Percentiles rank a stretch among this genome's conserved stretches.
Evolutionary conservation across 2,329 filamentous ascomycete species (phyloP).

Genomic region (Beauveria caledonica): DNA sequence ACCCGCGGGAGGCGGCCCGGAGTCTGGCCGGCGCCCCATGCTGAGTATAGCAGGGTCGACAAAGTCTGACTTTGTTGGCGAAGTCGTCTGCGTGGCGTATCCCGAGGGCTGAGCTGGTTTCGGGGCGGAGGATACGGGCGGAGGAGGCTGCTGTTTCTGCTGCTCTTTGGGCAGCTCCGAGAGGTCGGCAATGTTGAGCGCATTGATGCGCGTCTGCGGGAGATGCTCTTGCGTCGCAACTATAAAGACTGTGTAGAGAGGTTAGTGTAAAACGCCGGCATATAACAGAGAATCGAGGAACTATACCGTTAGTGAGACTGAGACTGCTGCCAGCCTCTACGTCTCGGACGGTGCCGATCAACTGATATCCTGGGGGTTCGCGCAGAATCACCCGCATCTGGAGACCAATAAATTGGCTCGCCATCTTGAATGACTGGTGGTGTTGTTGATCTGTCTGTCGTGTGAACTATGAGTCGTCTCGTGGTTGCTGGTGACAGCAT

Average conservation of each 20-base stretch:
- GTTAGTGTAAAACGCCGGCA: neutral
- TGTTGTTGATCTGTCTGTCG: neutral
- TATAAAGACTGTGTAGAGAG: slow-evolving; percentile 27
- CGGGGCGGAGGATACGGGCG: slow-evolving; percentile 19
- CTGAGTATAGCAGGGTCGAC: slow-evolving; percentile 80
- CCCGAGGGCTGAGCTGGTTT: slow-evolving; percentile 14
- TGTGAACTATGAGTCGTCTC: neutral
- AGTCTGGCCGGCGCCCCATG: slow-evolving; percentile 40
- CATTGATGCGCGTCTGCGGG: slow-evolving; percentile 36
- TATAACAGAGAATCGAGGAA: neutral
- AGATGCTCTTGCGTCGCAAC: slow-evolving; percentile 34
- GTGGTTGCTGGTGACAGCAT: neutral
- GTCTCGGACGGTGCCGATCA: slow-evolving; percentile 63
- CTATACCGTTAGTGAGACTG: slow-evolving; percentile 62
- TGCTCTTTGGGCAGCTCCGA: slow-evolving; percentile 29
- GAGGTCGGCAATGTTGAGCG: slow-evolving; percentile 37
- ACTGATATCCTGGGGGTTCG: slow-evolving; percentile 52
- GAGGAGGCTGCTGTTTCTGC: slow-evolving; percentile 18
- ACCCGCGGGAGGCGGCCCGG: slow-evolving; percentile 19
- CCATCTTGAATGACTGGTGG: slow-evolving; percentile 27
- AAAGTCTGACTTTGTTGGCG: slow-evolving; percentile 46
- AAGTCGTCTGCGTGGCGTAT: slow-evolving; percentile 19
- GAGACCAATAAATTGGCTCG: slow-evolving; percentile 64
- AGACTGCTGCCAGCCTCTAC: slow-evolving; percentile 60
- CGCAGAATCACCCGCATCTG: slow-evolving; percentile 67